Conservation (phyloP, 257 asterid genomes). For the Gentiana dahurica region DNA sequence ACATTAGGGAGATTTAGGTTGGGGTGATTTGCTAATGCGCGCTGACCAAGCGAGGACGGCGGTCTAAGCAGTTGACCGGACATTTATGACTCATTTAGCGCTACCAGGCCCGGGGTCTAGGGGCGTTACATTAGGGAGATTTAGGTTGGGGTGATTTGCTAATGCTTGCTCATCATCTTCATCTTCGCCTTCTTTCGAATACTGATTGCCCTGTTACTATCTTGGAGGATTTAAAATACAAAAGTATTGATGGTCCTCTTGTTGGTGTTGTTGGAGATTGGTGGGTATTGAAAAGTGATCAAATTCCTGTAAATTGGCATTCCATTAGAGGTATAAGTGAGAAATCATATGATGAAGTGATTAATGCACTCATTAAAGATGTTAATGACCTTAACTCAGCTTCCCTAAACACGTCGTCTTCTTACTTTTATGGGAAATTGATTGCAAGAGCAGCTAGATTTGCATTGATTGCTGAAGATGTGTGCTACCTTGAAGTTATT, state of each 20-base stretch:
- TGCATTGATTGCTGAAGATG: slow-evolving; percentile 88
- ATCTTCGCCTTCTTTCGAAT: slow-evolving; percentile 48
- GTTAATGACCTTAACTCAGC: slow-evolving; percentile 46
- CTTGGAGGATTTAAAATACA: slow-evolving; percentile 57
- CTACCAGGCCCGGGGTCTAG: too few relatives aligned
- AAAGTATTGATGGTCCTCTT: slow-evolving; percentile 80
- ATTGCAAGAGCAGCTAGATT: slow-evolving; percentile 94
- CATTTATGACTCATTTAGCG: too few relatives aligned
- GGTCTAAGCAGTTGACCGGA: too few relatives aligned
- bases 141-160: slow-evolving; percentile 66
- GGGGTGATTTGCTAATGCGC: too few relatives aligned
- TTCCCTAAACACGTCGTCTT: slow-evolving; percentile 47
- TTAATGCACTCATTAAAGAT: slow-evolving; percentile 50
- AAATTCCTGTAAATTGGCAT: slow-evolving; percentile 80
- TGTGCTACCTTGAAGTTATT: slow-evolving; percentile 45
- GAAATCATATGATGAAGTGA: slow-evolving; percentile 38
- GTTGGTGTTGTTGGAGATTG: slow-evolving; percentile 82
- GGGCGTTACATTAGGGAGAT: too few relatives aligned
- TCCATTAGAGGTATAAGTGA: slow-evolving; percentile 66
- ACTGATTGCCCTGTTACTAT: slow-evolving; percentile 33
- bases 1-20: too few relatives aligned
- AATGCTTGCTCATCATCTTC: slow-evolving; percentile 96
- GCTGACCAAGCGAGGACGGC: too few relatives aligned
- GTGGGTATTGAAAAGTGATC: slow-evolving; percentile 69
- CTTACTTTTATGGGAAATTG: slow-evolving; percentile 73